phyloP scores from a whole-genome alignment of 139 green algal species.

The Coelastrella sp. region DNA sequence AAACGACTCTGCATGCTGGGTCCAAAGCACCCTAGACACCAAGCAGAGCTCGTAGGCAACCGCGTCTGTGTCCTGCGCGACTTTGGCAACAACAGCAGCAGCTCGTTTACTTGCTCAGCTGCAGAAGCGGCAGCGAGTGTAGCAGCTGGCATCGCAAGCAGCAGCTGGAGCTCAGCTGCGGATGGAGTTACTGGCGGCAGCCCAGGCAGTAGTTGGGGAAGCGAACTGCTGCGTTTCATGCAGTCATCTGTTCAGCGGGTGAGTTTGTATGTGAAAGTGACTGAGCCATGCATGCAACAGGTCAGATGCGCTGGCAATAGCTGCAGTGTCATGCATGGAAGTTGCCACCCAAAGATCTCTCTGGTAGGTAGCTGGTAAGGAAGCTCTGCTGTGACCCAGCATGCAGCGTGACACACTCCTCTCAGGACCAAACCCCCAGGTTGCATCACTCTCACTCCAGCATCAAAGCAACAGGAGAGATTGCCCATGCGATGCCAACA shows the following conservation, averaged over 20 bases:
- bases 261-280: not conserved
- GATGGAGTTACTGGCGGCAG: slow-evolving; percentile 2
- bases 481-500: too few relatives aligned
- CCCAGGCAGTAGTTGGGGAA: slow-evolving; percentile 3
- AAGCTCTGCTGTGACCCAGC: too few relatives aligned
- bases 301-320: not conserved
- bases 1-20: slow-evolving; percentile 16
- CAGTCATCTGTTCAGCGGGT: slow-evolving; percentile 34
- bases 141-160: slow-evolving; percentile 16
- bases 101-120: not conserved
- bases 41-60: slow-evolving; percentile 8
- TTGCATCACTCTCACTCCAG: too few relatives aligned
- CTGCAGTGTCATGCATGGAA: not conserved
- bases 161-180: not conserved
- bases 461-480: too few relatives aligned
- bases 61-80: slow-evolving; percentile 26
- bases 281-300: not conserved
- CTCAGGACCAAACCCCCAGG: too few relatives aligned
- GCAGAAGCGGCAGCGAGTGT: slow-evolving; percentile 37
- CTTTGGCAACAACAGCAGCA: not conserved
- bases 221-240: slow-evolving; percentile 62
- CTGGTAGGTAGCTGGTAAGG: too few relatives aligned
- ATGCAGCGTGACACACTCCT: too few relatives aligned
- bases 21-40: not conserved
- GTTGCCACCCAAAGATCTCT: too few relatives aligned